Evolutionary conservation across 495 filamentous ascomycete species (phyloP).

Genomic region (Xylaria palmicola): DNA sequence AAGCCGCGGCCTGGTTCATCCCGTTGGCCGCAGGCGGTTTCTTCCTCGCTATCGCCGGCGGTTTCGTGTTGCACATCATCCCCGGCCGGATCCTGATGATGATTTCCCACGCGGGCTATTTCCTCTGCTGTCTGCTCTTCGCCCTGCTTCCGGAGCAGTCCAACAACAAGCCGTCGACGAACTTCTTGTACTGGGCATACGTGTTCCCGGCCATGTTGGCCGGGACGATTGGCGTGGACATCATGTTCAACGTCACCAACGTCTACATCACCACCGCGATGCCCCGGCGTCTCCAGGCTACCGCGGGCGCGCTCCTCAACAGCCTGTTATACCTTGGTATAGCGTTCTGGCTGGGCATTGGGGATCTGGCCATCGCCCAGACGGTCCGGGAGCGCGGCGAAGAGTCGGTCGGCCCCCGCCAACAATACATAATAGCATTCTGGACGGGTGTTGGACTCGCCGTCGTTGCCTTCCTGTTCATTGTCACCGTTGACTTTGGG

Average conservation of each 20-base stretch:
- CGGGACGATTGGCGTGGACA: conserved; percentile 78
- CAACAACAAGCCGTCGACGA: conserved; percentile 49
- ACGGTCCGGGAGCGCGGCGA: conserved; percentile 41
- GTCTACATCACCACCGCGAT: conserved; percentile 80
- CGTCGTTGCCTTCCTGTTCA: conserved; percentile 54
- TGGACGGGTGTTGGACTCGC: conserved; percentile 65
- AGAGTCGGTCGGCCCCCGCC: conserved; percentile 37
- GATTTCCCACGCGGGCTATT: conserved; percentile 63
- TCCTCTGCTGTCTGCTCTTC: conserved; percentile 67
- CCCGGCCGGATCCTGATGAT: conserved; percentile 69
- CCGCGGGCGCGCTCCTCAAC: conserved; percentile 65
- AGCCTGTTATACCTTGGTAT: conserved; percentile 73
- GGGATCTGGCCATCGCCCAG: conserved; percentile 61
- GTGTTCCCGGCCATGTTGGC: conserved; percentile 82
- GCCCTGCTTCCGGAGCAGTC: conserved; percentile 58
- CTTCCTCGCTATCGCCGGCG: conserved; percentile 67
- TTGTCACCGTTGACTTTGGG: conserved; percentile 63
- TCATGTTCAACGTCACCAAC: conserved; percentile 80
- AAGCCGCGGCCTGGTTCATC: conserved; percentile 74
- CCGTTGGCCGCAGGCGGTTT: conserved; percentile 77
- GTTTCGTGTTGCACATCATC: conserved; percentile 73
- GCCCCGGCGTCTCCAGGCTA: conserved; percentile 66
- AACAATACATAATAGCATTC: conserved; percentile 64
- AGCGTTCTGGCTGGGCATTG: conserved; percentile 74
- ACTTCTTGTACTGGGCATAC: conserved; percentile 52